These are phyloP conservation scores for Marchantia polymorpha DNA, from an alignment of 225 moss, liverwort and hornwort genomes.

Conservation along the genomic window DNA sequence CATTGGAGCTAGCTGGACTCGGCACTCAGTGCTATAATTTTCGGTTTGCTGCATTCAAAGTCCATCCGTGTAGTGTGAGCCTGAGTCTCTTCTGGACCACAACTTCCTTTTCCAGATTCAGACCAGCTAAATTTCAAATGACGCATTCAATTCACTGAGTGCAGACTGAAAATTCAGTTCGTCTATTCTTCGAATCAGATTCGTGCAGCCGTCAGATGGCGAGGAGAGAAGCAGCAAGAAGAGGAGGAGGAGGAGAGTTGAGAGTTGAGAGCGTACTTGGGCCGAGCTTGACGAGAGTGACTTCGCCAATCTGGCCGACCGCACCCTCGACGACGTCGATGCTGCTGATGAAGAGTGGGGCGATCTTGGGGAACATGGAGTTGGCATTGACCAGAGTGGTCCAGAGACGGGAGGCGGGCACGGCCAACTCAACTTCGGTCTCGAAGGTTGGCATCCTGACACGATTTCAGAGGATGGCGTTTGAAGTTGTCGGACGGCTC, in stretches of 20 bases:
- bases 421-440: slow-evolving; percentile 12
- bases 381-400: not conserved
- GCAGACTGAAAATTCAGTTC: too few species aligned
- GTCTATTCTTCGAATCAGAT: not conserved
- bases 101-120: too few species aligned
- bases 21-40: too few species aligned
- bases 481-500: not conserved
- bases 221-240: not conserved
- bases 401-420: slow-evolving; percentile 13
- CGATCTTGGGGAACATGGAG: slow-evolving; percentile 27
- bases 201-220: not conserved
- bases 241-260: not conserved
- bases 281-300: slow-evolving; percentile 26
- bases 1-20: too few species aligned
- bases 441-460: slow-evolving; percentile 20
- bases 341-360: slow-evolving; percentile 29
- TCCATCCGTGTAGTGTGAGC: too few species aligned
- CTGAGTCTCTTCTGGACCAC: too few species aligned
- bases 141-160: too few species aligned
- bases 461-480: not conserved
- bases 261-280: slow-evolving; percentile 11
- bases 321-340: slow-evolving; percentile 24
- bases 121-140: too few species aligned
- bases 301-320: slow-evolving; percentile 21
- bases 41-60: too few species aligned